Evolutionary conservation across 805 yeast species (phyloP).

Genomic region (Candida ficus): DNA sequence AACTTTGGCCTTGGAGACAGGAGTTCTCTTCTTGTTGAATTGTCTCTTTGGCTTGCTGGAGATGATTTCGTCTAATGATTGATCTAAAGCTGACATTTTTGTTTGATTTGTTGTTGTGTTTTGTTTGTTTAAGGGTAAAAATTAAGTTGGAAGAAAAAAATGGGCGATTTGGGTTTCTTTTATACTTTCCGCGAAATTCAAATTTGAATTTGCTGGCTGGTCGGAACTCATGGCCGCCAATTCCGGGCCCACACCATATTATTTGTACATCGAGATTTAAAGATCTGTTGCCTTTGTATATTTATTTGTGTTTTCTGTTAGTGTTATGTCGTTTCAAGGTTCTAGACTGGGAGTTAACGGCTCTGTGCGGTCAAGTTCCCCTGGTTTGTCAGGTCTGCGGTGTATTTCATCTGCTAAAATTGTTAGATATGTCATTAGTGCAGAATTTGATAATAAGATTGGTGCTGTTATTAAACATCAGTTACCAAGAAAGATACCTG

Average conservation of each 20-base stretch:
- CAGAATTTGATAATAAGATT: constrained; percentile 73
- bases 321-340: not conserved
- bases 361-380: not conserved
- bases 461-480: constrained; percentile 67
- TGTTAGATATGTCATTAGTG: constrained; percentile 55
- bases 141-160: constrained; percentile 1
- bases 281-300: too few relatives aligned
- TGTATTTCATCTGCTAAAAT: constrained; percentile 23
- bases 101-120: constrained; percentile 11
- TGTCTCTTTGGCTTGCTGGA: constrained; percentile 48
- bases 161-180: constrained; percentile 2
- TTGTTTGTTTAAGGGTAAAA: not conserved
- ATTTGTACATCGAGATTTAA: too few relatives aligned
- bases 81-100: constrained; percentile 83
- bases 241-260: too few relatives aligned
- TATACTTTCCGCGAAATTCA: constrained; percentile 1
- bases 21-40: constrained; percentile 26
- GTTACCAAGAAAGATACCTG: constrained; percentile 43
- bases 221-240: too few relatives aligned
- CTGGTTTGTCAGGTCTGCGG: constrained; percentile 3
- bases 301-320: not conserved
- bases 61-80: constrained; percentile 92
- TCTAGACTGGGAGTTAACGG: not conserved
- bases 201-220: not conserved
- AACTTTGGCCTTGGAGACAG: constrained; percentile 23